phyloP scores from a whole-genome alignment of 441 rosid genomes.

The Melastoma candidum region DNA sequence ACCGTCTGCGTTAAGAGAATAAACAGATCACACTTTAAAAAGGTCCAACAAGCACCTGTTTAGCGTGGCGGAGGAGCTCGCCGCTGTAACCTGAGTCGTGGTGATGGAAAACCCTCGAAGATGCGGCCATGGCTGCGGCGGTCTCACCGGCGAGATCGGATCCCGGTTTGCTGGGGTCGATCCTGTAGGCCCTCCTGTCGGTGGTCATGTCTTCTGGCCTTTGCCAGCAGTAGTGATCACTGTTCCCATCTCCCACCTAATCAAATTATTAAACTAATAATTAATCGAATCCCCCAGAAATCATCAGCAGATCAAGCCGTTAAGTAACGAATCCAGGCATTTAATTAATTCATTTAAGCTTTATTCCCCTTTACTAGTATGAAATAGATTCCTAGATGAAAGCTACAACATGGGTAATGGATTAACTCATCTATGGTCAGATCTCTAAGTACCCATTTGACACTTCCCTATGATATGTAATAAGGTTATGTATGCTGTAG shows the following conservation, averaged over 20 bases:
- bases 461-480: too few species aligned
- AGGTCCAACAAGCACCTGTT: constrained; percentile 33
- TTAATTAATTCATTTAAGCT: too few species aligned
- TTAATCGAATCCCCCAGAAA: neutral
- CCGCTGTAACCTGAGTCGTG: constrained; percentile 51
- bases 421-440: too few species aligned
- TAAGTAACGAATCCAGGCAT: neutral
- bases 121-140: constrained; percentile 94
- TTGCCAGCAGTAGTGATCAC: constrained; percentile 93
- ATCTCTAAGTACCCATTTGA: too few species aligned
- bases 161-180: constrained; percentile 82
- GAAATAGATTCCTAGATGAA: too few species aligned
- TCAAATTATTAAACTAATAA: neutral
- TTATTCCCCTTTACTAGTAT: too few species aligned
- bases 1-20: too few species aligned
- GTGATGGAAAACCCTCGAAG: constrained; percentile 69
- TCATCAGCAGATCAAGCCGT: neutral
- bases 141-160: constrained; percentile 95
- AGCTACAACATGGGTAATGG: too few species aligned
- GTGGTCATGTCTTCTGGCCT: constrained; percentile 97
- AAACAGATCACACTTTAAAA: too few species aligned
- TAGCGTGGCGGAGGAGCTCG: constrained; percentile 60
- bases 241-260: constrained; percentile 87
- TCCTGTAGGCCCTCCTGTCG: constrained; percentile 62
- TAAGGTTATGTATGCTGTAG: too few species aligned